Conservation (phyloP, 352 stramenopile species). For the Blastocystis sp. region DNA sequence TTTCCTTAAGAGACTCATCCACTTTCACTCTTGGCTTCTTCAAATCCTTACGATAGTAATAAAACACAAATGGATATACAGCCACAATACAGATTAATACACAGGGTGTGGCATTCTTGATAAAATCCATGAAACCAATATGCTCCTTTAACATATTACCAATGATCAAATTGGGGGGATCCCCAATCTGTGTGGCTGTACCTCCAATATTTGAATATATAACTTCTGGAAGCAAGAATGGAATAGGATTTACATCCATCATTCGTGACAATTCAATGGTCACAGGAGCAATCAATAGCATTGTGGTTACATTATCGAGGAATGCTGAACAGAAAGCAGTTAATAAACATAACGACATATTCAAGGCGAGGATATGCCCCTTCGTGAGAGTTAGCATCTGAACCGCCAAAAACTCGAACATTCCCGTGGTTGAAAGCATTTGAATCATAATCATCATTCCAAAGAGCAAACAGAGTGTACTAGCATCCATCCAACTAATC, state of each 20-base stretch:
- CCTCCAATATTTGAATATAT: slow-evolving; percentile 73
- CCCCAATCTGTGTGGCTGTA: slow-evolving; percentile 74
- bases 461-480: slow-evolving; percentile 73
- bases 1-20: slow-evolving; percentile 46
- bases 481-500: slow-evolving; percentile 69
- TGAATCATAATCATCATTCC: slow-evolving; percentile 76
- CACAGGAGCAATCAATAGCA: slow-evolving; percentile 74
- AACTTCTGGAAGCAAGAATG: slow-evolving; percentile 74
- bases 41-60: slow-evolving; percentile 72
- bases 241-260: slow-evolving; percentile 73
- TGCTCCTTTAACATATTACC: slow-evolving; percentile 73
- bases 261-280: slow-evolving; percentile 75
- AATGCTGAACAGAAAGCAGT: slow-evolving; percentile 73
- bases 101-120: slow-evolving; percentile 72
- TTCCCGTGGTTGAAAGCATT: slow-evolving; percentile 73
- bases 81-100: slow-evolving; percentile 72
- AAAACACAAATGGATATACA: slow-evolving; percentile 54
- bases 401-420: slow-evolving; percentile 75
- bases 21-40: slow-evolving; percentile 30
- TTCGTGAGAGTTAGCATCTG: slow-evolving; percentile 71
- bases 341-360: slow-evolving; percentile 72
- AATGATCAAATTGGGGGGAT: slow-evolving; percentile 76
- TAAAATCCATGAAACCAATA: slow-evolving; percentile 75
- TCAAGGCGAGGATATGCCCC: slow-evolving; percentile 66
- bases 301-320: slow-evolving; percentile 75